Percentiles rank a stretch among this genome's conserved stretches.
phyloP scores from a whole-genome alignment of 176 grass and related monocot genomes.

The Miscanthus lutarioriparius region DNA sequence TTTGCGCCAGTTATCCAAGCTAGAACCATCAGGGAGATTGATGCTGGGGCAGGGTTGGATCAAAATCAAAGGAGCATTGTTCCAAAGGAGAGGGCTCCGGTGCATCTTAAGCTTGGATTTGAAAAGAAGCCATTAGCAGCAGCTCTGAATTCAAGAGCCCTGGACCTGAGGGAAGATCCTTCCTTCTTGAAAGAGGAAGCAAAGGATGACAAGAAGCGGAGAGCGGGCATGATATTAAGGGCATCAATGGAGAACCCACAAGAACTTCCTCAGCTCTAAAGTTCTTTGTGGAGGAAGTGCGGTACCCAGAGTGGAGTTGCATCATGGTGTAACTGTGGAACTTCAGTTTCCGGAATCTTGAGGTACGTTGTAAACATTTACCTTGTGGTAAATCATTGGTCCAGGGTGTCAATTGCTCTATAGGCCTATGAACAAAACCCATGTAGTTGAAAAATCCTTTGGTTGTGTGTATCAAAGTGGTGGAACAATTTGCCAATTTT shows the following conservation, averaged over 20 bases:
- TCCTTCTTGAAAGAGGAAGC: slow-evolving; percentile 64
- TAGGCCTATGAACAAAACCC: background rate
- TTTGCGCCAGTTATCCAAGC: slow-evolving; percentile 73
- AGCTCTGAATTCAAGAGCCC: slow-evolving; percentile 26
- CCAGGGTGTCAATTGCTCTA: background rate
- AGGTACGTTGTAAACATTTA: slow-evolving; percentile 34
- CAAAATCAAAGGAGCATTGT: slow-evolving; percentile 50
- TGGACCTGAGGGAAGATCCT: slow-evolving; percentile 59
- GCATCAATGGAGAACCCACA: slow-evolving; percentile 72
- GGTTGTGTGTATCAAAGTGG: background rate
- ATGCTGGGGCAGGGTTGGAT: slow-evolving; percentile 36
- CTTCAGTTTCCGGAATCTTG: slow-evolving; percentile 13
- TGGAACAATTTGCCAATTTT: too few species aligned
- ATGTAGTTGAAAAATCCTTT: background rate
- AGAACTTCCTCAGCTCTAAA: slow-evolving; percentile 51
- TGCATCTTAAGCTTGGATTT: slow-evolving; percentile 66
- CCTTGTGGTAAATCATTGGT: background rate
- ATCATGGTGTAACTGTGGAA: slow-evolving; percentile 28
- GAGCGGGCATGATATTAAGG: slow-evolving; percentile 77
- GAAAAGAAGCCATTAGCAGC: slow-evolving; percentile 40
- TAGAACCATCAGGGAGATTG: slow-evolving; percentile 45
- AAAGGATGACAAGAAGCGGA: slow-evolving; percentile 75
- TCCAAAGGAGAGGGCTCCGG: slow-evolving; percentile 56
- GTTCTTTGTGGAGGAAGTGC: slow-evolving; percentile 18
- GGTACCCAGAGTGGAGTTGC: slow-evolving; percentile 19